These are phyloP conservation scores for Gracilaria domingensis DNA, from an alignment of 23 red algal genomes.

Conservation along the genomic window DNA sequence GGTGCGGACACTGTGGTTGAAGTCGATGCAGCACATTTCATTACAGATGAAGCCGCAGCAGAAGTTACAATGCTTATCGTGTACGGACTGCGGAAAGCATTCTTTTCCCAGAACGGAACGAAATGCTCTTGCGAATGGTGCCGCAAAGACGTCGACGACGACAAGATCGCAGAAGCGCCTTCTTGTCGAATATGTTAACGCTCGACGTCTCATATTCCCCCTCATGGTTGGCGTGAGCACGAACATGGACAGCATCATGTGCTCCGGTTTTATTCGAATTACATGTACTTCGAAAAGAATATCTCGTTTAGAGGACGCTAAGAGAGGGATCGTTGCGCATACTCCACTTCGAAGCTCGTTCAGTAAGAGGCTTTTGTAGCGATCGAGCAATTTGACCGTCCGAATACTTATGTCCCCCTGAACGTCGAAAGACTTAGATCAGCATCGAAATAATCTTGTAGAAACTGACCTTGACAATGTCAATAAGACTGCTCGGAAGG, in stretches of 20 bases:
- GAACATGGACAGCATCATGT: not conserved
- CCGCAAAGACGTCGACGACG: constrained; percentile 1
- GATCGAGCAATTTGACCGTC: not conserved
- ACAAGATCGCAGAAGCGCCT: not conserved
- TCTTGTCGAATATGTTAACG: constrained; percentile 54
- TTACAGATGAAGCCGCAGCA: constrained; percentile 74
- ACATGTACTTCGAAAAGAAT: not conserved
- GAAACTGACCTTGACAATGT: not conserved
- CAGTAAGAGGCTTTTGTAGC: not conserved
- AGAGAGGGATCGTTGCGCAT: not conserved
- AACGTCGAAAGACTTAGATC: not conserved
- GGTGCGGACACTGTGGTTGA: constrained; percentile 69
- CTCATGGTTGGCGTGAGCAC: not conserved
- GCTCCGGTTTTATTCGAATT: not conserved
- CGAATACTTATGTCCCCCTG: not conserved
- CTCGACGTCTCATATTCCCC: not conserved
- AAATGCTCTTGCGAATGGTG: constrained; percentile 65
- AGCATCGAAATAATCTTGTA: constrained; percentile 10
- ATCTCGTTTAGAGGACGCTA: not conserved
- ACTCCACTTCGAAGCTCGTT: not conserved
- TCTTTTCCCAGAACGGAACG: constrained; percentile 32
- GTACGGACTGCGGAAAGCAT: constrained; percentile 60
- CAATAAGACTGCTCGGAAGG: not conserved
- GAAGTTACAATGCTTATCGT: constrained; percentile 58
- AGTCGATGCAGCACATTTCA: constrained; percentile 74